phyloP scores from a whole-genome alignment of 2,329 filamentous ascomycete species.

The Diplocarpon rosae region DNA sequence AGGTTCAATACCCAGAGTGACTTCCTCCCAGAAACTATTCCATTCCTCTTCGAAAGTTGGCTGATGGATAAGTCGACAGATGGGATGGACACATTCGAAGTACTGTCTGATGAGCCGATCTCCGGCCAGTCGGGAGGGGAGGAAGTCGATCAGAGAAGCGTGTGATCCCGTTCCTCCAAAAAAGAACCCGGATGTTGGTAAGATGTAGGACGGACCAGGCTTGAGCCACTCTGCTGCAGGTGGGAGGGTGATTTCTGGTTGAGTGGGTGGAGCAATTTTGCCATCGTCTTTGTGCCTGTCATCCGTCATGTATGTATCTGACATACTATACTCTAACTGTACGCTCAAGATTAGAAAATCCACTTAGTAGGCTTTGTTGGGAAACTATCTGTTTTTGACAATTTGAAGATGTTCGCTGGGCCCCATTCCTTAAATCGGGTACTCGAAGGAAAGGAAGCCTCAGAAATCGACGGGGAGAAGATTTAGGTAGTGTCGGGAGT shows the following conservation, averaged over 20 bases:
- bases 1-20: conserved; percentile 49
- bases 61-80: conserved; percentile 57
- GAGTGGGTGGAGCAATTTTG: conserved; percentile 10
- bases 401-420: too few species aligned
- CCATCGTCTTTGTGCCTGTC: conserved; percentile 10
- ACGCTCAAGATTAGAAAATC: conserved; percentile 1
- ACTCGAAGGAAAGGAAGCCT: too few species aligned
- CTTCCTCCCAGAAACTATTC: conserved; percentile 51
- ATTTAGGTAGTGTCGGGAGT: too few species aligned
- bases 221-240: conserved; percentile 42
- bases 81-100: conserved; percentile 54
- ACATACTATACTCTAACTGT: conserved; percentile 16
- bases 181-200: conserved; percentile 36
- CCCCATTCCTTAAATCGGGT: too few species aligned
- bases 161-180: conserved; percentile 43
- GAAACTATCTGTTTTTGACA: too few species aligned
- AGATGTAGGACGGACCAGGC: conserved; percentile 41
- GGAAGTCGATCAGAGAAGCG: conserved; percentile 44
- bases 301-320: conserved; percentile 12
- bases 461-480: too few species aligned
- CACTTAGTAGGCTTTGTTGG: neutral
- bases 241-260: conserved; percentile 12
- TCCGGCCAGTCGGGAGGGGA: conserved; percentile 46
- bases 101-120: conserved; percentile 57
- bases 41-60: conserved; percentile 56